Evolutionary conservation across 169 alveolate genomes (phyloP).

Genomic region (Perkinsus marinus): DNA sequence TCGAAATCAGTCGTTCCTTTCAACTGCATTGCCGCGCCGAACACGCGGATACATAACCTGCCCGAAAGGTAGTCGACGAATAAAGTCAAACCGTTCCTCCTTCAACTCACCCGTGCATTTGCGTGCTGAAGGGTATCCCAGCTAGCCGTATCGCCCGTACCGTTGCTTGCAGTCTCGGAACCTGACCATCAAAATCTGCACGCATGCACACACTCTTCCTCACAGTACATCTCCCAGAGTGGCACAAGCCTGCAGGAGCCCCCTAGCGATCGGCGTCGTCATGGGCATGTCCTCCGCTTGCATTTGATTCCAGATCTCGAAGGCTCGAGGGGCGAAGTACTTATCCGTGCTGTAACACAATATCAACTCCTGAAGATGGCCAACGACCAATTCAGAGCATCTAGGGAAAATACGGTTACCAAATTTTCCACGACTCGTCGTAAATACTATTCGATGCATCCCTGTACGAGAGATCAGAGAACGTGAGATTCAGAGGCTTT

Average conservation of each 20-base stretch:
- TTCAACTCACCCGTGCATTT: neutral
- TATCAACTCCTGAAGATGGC: conserved; percentile 15
- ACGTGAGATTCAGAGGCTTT: too few species aligned
- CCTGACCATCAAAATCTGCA: neutral
- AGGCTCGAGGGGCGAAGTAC: conserved; percentile 37
- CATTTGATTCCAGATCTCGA: conserved; percentile 36
- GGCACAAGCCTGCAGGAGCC: neutral
- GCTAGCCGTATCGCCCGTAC: neutral
- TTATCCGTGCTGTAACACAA: conserved; percentile 35
- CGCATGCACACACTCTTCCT: neutral
- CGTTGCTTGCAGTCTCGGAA: neutral
- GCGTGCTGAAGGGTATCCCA: neutral
- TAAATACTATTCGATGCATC: too few species aligned
- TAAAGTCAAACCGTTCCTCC: too few species aligned
- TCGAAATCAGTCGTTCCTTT: neutral
- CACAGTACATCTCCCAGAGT: neutral
- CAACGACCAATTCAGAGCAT: neutral
- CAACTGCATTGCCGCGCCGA: neutral
- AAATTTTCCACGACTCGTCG: too few species aligned
- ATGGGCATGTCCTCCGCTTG: conserved; percentile 31
- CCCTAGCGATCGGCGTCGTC: neutral
- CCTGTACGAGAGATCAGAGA: too few species aligned
- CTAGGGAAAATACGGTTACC: too few species aligned
- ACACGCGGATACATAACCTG: neutral
- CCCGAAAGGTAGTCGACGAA: too few species aligned